phyloP scores from a whole-genome alignment of 306 rosid genomes.

The Mimosa bimucronata region DNA sequence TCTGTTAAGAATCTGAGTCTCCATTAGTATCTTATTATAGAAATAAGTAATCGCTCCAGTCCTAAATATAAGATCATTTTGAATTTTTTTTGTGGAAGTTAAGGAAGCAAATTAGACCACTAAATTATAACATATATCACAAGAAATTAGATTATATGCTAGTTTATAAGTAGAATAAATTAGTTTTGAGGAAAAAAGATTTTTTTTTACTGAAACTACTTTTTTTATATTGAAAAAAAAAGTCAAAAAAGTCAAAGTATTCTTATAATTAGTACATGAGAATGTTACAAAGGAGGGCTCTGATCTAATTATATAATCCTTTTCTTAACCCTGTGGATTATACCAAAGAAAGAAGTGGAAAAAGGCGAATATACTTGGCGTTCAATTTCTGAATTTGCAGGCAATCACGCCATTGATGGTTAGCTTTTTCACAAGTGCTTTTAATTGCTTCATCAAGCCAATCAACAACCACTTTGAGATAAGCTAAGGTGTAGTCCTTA shows the following conservation, averaged over 20 bases:
- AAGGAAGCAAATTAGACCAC: too few species aligned
- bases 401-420: slow-evolving; percentile 33
- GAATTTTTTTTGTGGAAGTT: too few species aligned
- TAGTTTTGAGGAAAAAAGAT: too few species aligned
- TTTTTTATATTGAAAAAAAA: too few species aligned
- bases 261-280: too few species aligned
- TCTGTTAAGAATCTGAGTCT: not conserved
- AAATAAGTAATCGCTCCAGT: too few species aligned
- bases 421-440: not conserved
- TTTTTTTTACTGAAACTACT: too few species aligned
- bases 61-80: too few species aligned
- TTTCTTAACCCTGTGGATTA: slow-evolving; percentile 12
- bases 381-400: slow-evolving; percentile 7
- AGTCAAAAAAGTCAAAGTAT: too few species aligned
- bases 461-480: not conserved
- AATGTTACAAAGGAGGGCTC: not conserved
- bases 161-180: too few species aligned
- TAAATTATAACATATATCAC: too few species aligned
- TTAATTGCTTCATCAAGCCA: slow-evolving; percentile 9
- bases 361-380: slow-evolving; percentile 26
- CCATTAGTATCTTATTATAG: not conserved
- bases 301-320: not conserved
- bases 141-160: too few species aligned
- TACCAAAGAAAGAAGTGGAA: not conserved
- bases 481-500: not conserved